These are phyloP conservation scores for Solanum arcanum DNA, from an alignment of 257 asterid genomes.

Conservation along the genomic window DNA sequence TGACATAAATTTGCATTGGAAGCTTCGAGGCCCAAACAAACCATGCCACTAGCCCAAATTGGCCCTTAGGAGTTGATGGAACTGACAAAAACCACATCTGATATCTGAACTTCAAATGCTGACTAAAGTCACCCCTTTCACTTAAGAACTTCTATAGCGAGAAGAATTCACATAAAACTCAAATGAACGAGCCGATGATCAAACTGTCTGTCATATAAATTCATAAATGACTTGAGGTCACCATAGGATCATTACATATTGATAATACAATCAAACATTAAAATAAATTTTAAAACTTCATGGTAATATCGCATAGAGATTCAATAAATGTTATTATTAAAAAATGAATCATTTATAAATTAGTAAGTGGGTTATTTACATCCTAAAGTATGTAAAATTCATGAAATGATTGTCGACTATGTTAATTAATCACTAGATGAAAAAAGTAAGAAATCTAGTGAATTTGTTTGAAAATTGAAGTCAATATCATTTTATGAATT, in stretches of 20 bases:
- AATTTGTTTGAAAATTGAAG: too few relatives aligned
- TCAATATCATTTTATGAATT: background rate
- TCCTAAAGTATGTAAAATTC: too few relatives aligned
- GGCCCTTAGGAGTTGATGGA: background rate
- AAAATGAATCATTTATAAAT: background rate
- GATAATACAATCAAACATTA: background rate
- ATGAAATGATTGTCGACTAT: background rate
- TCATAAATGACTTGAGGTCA: background rate
- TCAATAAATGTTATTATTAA: background rate
- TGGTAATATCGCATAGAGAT: background rate
- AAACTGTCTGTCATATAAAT: too few relatives aligned
- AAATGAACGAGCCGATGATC: background rate
- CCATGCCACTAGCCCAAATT: too few relatives aligned
- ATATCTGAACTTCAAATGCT: too few relatives aligned
- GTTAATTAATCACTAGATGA: background rate
- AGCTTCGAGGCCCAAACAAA: too few relatives aligned
- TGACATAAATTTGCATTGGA: too few relatives aligned
- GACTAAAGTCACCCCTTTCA: background rate
- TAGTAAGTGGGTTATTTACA: background rate
- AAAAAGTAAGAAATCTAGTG: background rate
- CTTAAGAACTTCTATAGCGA: background rate
- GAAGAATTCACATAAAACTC: background rate
- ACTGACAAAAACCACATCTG: background rate
- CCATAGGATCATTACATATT: background rate
- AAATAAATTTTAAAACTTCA: background rate